Conservation (phyloP, 2,329 filamentous ascomycete genomes). For the Pseudovirgaria hyperparasitica region DNA sequence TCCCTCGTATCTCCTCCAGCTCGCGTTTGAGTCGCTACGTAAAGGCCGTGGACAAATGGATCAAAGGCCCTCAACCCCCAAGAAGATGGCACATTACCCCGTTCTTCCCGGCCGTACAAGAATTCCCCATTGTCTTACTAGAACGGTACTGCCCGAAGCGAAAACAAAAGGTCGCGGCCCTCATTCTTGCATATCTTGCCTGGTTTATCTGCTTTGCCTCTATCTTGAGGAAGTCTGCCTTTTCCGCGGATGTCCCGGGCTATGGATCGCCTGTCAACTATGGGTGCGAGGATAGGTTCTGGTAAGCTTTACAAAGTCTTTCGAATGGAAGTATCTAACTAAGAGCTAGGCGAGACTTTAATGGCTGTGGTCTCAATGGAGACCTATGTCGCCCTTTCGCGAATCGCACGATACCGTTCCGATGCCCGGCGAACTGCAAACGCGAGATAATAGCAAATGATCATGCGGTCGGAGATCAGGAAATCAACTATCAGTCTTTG, state of each 20-base stretch:
- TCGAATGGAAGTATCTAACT: conserved; percentile 16
- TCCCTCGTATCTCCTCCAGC: conserved; percentile 11
- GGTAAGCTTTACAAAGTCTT: conserved; percentile 32
- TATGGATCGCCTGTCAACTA: conserved; percentile 56
- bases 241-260: conserved; percentile 47
- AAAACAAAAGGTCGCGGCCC: conserved; percentile 45
- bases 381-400: conserved; percentile 63
- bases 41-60: conserved; percentile 28
- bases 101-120: conserved; percentile 53
- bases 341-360: conserved; percentile 38
- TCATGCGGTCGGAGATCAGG: conserved; percentile 59
- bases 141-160: conserved; percentile 48
- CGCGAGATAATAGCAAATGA: conserved; percentile 55
- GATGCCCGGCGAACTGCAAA: conserved; percentile 61
- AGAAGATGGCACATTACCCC: conserved; percentile 35
- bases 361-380: conserved; percentile 62
- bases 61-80: conserved; percentile 35
- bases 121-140: conserved; percentile 50
- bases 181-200: conserved; percentile 46
- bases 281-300: conserved; percentile 56
- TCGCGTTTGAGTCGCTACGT: conserved; percentile 15
- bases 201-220: conserved; percentile 61
- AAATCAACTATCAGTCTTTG: conserved; percentile 41
- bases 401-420: conserved; percentile 56
- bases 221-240: conserved; percentile 52